Percentiles rank a stretch among this genome's conserved stretches.
Conservation (phyloP, 257 asterid species). For the Plantago ovata region DNA sequence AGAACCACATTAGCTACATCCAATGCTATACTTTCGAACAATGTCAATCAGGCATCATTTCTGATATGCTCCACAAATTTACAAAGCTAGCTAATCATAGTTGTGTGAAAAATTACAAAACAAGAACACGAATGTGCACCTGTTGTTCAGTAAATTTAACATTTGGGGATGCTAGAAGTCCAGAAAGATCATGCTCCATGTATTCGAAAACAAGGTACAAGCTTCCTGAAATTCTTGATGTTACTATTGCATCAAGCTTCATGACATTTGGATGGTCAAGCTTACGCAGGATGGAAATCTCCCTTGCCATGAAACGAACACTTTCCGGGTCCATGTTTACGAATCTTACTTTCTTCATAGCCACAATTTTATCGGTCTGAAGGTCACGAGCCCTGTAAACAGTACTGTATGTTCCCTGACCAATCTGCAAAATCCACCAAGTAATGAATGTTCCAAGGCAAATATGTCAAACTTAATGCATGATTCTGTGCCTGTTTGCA, state of each 20-base stretch:
- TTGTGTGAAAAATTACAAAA: not conserved
- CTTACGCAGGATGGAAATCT: conserved; percentile 63
- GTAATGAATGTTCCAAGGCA: not conserved
- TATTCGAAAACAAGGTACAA: conserved; percentile 89
- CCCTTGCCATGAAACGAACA: conserved; percentile 96
- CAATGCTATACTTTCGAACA: not conserved
- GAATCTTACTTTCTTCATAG: conserved; percentile 89
- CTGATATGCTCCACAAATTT: too few relatives aligned
- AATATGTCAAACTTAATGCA: conserved; percentile 7
- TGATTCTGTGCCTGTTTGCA: not conserved
- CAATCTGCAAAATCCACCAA: conserved; percentile 50
- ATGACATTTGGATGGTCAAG: conserved; percentile 90
- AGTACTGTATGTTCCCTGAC: conserved; percentile 95
- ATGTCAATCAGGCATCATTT: not conserved
- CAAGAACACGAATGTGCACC: conserved; percentile 31
- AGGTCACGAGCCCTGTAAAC: conserved; percentile 95
- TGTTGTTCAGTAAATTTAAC: conserved; percentile 82
- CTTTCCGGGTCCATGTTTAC: conserved; percentile 93
- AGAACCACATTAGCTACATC: conserved; percentile 1
- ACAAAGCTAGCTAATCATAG: too few relatives aligned
- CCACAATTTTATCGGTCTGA: conserved; percentile 52
- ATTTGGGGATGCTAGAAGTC: conserved; percentile 59
- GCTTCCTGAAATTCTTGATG: conserved; percentile 70
- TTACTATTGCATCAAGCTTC: conserved; percentile 82
- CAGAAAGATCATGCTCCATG: conserved; percentile 99